Conservation (phyloP, 192 early-diverging fungal species). For the Backusella luteola region DNA sequence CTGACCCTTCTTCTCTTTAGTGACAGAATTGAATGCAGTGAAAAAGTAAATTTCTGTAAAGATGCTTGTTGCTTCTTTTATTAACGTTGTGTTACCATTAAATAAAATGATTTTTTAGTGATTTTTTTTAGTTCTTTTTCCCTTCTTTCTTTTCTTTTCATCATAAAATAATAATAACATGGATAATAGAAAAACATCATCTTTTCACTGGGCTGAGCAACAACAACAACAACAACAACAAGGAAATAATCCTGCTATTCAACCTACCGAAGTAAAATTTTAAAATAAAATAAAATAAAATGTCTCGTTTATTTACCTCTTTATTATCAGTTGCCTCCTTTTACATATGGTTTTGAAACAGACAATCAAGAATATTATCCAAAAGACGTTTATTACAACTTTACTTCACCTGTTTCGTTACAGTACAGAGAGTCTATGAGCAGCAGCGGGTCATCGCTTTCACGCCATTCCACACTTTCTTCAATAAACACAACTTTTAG, state of each 20-base stretch:
- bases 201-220: background rate
- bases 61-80: background rate
- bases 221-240: background rate
- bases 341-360: background rate
- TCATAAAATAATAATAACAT: background rate
- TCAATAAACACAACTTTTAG: background rate
- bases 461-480: background rate
- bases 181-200: background rate
- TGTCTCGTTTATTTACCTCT: background rate
- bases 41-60: constrained; percentile 1
- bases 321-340: background rate
- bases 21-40: background rate
- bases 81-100: background rate
- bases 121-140: background rate
- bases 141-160: background rate
- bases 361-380: background rate
- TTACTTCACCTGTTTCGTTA: background rate
- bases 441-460: background rate
- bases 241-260: background rate
- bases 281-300: background rate
- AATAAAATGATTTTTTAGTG: background rate
- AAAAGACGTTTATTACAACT: background rate
- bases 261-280: background rate
- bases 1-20: background rate
- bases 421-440: background rate